These are phyloP conservation scores for Crithidia mellificae DNA, from an alignment of 208 protist genomes.

Conservation along the genomic window DNA sequence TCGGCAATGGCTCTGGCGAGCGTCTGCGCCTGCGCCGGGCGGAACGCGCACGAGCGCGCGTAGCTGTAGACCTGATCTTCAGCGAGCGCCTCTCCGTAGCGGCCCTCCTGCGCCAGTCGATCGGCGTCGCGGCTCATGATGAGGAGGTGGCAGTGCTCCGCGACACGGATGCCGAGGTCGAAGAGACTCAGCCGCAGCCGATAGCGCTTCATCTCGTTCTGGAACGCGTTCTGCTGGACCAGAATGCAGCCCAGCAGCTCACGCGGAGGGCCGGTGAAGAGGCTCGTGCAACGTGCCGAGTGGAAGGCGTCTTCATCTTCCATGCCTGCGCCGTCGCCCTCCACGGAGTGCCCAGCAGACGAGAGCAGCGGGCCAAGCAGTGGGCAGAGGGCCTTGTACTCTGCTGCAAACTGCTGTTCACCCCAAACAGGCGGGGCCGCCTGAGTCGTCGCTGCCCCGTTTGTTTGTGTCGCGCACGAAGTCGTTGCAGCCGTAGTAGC, in stretches of 20 bases:
- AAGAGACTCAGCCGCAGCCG: slow-evolving; percentile 82
- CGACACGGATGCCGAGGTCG: slow-evolving; percentile 80
- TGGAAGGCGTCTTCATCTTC: not conserved
- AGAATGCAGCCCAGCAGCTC: slow-evolving; percentile 83
- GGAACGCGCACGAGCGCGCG: slow-evolving; percentile 71
- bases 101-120: slow-evolving; percentile 36
- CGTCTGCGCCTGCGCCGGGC: slow-evolving; percentile 49
- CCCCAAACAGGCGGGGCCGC: slow-evolving; percentile 1
- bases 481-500: not conserved
- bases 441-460: not conserved
- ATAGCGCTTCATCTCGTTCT: slow-evolving; percentile 84
- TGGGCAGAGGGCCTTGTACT: slow-evolving; percentile 28
- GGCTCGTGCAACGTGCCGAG: slow-evolving; percentile 17
- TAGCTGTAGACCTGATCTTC: slow-evolving; percentile 82
- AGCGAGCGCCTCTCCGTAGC: slow-evolving; percentile 43
- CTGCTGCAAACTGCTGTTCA: slow-evolving; percentile 23
- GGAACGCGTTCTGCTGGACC: slow-evolving; percentile 83
- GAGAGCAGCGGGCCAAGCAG: slow-evolving; percentile 27
- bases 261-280: slow-evolving; percentile 54
- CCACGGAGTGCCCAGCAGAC: slow-evolving; percentile 11
- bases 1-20: slow-evolving; percentile 73
- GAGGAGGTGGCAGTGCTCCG: slow-evolving; percentile 85
- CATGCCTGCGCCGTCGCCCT: slow-evolving; percentile 1
- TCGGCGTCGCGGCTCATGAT: slow-evolving; percentile 77
- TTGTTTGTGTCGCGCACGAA: not conserved